These are phyloP conservation scores for Colletotrichum tropicale DNA, from an alignment of 2,329 filamentous ascomycete species.

Conservation along the genomic window DNA sequence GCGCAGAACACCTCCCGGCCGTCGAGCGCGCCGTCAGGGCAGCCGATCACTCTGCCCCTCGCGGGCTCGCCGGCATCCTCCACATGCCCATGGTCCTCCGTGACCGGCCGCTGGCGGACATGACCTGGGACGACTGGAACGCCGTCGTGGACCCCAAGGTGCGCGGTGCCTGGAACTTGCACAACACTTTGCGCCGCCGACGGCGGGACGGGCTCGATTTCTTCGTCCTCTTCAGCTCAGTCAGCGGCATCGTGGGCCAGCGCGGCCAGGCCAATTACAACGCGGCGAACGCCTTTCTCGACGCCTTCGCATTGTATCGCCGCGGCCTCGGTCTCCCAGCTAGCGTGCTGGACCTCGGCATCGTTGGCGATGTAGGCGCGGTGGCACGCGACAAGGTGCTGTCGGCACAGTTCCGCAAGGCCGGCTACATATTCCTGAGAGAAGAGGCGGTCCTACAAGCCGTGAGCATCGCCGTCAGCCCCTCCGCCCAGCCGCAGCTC, in stretches of 20 bases:
- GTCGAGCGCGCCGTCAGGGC: conserved; percentile 22
- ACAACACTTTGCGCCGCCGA: background rate
- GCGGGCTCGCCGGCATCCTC: conserved; percentile 37
- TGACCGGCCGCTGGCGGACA: background rate
- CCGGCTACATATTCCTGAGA: background rate
- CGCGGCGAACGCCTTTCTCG: conserved; percentile 36
- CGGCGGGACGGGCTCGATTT: conserved; percentile 32
- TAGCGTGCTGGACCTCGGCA: conserved; percentile 41
- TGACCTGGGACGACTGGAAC: background rate
- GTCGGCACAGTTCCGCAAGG: background rate
- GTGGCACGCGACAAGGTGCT: conserved; percentile 21
- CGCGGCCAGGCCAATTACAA: conserved; percentile 38
- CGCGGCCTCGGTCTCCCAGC: conserved; percentile 36
- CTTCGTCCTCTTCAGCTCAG: conserved; percentile 38
- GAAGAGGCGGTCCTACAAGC: background rate
- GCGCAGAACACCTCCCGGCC: conserved; percentile 27
- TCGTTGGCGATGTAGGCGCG: conserved; percentile 40
- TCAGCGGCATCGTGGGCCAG: conserved; percentile 32
- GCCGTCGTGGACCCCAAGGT: background rate
- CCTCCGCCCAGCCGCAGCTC: background rate
- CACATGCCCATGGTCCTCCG: conserved; percentile 38
- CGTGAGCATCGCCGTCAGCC: background rate
- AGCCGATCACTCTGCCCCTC: conserved; percentile 1
- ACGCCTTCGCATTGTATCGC: conserved; percentile 31
- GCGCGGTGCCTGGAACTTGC: background rate